A percentile compares a stretch with the other conserved stretches of the same genome.
phyloP scores from a whole-genome alignment of 1,284 basidiomycete species.

The Fistulina hepatica region DNA sequence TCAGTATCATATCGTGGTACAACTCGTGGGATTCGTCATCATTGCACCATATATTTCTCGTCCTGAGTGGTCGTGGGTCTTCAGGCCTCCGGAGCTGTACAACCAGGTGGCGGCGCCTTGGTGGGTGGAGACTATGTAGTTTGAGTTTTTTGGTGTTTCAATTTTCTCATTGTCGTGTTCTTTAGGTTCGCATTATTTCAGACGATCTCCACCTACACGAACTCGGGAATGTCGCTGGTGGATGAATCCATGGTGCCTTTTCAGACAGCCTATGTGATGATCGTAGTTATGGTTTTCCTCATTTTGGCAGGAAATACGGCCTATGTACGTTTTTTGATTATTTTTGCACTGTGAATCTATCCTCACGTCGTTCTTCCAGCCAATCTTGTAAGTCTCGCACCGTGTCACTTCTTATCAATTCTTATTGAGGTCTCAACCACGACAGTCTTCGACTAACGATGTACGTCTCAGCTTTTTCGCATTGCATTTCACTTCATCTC shows the following conservation, averaged over 20 bases:
- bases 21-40: slow-evolving; percentile 58
- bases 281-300: slow-evolving; percentile 54
- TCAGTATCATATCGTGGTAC: slow-evolving; percentile 68
- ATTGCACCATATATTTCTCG: slow-evolving; percentile 69
- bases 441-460: slow-evolving; percentile 53
- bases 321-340: slow-evolving; percentile 50
- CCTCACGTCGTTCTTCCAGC: slow-evolving; percentile 30
- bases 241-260: slow-evolving; percentile 87
- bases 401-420: background rate
- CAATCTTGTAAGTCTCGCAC: slow-evolving; percentile 50
- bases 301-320: slow-evolving; percentile 87
- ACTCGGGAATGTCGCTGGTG: slow-evolving; percentile 83
- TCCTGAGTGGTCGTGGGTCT: slow-evolving; percentile 40
- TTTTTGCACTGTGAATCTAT: background rate
- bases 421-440: slow-evolving; percentile 3
- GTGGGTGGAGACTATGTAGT: too few relatives aligned
- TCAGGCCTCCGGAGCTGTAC: slow-evolving; percentile 44
- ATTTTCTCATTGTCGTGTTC: background rate
- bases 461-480: slow-evolving; percentile 26
- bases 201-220: slow-evolving; percentile 80
- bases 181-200: slow-evolving; percentile 82
- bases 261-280: slow-evolving; percentile 76
- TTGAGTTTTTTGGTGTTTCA: background rate
- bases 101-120: slow-evolving; percentile 48
- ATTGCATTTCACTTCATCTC: background rate